Base-by-base conservation (phyloP, 257 asterid species). In the Galeopsis tetrahit region DNA sequence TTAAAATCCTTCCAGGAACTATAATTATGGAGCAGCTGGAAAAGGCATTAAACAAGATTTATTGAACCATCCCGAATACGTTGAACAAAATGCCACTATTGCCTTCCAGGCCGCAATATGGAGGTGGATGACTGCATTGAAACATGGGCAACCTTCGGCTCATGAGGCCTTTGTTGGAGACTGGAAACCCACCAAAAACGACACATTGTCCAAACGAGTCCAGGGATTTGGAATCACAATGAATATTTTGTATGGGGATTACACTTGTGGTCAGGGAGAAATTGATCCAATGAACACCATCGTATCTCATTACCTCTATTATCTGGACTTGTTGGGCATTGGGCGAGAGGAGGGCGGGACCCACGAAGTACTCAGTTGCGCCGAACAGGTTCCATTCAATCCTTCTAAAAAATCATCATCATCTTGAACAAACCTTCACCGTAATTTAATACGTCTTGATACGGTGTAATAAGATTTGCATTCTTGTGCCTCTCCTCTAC, bases 151-250 rank as follows among this genome's bases (percentile, higher is more conserved):
- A 21, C 97, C 99, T 40, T 91, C 99, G 6, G 83, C 95, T 46
- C 99, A 94, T 7, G 80, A 89, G 0, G 90, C 68, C 53, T 90
- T 94, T 3, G 93, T 91, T 10, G 95, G 97, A 52, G 68, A 80
- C 75, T 94, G 97, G 96, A 91, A 89, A 79, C 96, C 98, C 43
- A 88, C 96, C 0, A 91, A 88, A 63, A 94, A 91, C 2, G 99
- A 94, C 80, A 94, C 99, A 0, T 53, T 84, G 78, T 64, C 90
- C 40, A 85, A 91, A 39, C 80, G 99, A 10, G 7, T 73, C 36
- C 98, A 96, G 0, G 96, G 99, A 44, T 94, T 94, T 52, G 98
- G 99, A 73, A 28, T 82, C 63, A 94, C 99, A 7, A 91, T 94
- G 96, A 94, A 94, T 61, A 55, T 94, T 63, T 80, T 94, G 78